phyloP scores from a whole-genome alignment of 352 stramenopile species.

The Phytophthora aleatoria region DNA sequence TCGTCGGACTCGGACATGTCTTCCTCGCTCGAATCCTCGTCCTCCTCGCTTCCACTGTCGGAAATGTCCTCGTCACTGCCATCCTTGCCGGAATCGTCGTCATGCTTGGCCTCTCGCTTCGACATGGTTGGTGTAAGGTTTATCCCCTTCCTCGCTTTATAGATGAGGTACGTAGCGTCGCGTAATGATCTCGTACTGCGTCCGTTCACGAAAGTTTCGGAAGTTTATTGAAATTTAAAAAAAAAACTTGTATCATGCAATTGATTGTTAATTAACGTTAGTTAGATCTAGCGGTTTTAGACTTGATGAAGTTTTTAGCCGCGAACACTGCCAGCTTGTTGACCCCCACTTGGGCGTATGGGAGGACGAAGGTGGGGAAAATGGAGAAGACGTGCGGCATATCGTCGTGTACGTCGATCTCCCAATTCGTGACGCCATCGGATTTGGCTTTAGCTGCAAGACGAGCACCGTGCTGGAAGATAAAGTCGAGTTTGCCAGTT shows the following conservation, averaged over 20 bases:
- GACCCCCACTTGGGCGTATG: constrained; percentile 29
- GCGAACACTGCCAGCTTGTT: constrained; percentile 27
- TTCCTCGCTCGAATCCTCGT: constrained; percentile 64
- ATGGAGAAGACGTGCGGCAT: constrained; percentile 43
- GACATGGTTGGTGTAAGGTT: constrained; percentile 42
- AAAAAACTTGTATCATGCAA: neutral
- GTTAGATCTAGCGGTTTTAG: constrained; percentile 1
- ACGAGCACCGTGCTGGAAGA: constrained; percentile 29
- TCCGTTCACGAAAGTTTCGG: constrained; percentile 21
- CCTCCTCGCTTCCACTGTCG: constrained; percentile 40
- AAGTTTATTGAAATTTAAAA: neutral
- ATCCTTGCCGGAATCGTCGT: constrained; percentile 47
- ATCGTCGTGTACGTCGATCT: constrained; percentile 35
- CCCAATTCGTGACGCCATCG: constrained; percentile 25
- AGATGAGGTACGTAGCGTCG: constrained; percentile 1
- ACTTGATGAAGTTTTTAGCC: constrained; percentile 22
- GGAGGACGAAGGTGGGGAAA: constrained; percentile 37
- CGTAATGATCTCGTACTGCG: constrained; percentile 25
- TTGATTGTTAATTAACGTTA: neutral
- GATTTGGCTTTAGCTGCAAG: constrained; percentile 34
- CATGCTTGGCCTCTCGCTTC: constrained; percentile 63
- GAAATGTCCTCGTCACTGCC: constrained; percentile 64
- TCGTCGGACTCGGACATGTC: constrained; percentile 76
- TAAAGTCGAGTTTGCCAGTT: constrained; percentile 32
- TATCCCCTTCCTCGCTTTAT: neutral